Percentiles rank a stretch among this genome's conserved stretches.
These are phyloP conservation scores for Botrytis galanthina DNA, from an alignment of 2,329 filamentous ascomycete species.

Conservation along the genomic window DNA sequence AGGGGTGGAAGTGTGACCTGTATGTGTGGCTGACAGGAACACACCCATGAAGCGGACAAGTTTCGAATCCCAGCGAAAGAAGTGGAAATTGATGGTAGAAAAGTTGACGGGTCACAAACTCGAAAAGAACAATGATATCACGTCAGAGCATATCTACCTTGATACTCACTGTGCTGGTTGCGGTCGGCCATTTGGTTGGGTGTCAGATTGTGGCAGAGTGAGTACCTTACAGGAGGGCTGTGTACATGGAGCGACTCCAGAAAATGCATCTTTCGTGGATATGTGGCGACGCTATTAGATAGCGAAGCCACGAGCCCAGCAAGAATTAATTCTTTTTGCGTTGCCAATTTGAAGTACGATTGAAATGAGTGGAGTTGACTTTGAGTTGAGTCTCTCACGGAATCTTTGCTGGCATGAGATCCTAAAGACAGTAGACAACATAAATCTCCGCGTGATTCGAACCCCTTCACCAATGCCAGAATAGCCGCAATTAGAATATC, in stretches of 20 bases:
- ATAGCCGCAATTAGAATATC: neutral
- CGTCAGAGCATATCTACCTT: neutral
- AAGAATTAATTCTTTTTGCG: neutral
- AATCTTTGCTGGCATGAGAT: neutral
- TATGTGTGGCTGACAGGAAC: neutral
- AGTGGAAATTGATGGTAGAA: neutral
- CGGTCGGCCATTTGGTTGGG: neutral
- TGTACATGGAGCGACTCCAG: neutral
- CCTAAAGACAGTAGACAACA: neutral
- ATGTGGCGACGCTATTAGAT: neutral
- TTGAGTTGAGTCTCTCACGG: neutral
- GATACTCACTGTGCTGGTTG: neutral
- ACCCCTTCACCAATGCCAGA: neutral
- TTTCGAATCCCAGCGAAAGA: slow-evolving; percentile 6
- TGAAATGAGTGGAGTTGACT: neutral
- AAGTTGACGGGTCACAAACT: neutral
- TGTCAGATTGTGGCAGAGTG: slow-evolving; percentile 6
- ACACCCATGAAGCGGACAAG: neutral
- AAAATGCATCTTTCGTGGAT: slow-evolving; percentile 3
- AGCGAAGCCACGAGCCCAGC: neutral
- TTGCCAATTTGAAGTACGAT: neutral
- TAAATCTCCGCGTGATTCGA: neutral
- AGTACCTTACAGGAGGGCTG: slow-evolving; percentile 9
- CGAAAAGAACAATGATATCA: neutral
- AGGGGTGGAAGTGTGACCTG: neutral